Evolutionary conservation across 228 moss, liverwort and hornwort genomes (phyloP), one percentile per base, ranked within the genome.

Genomic region (Sphagnum fallax): DNA sequence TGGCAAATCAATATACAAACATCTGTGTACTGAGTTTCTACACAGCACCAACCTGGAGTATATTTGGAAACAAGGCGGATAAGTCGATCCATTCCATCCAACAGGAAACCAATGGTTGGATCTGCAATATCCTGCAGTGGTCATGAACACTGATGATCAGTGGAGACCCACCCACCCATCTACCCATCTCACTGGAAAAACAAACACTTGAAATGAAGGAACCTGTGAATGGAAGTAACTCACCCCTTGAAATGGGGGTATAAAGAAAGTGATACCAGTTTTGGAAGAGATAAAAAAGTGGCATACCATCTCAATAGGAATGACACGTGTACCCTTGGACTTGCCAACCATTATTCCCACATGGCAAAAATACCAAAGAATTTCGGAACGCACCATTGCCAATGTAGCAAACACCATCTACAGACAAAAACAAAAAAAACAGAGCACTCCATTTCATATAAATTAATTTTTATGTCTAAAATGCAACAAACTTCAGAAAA

Each of bases 321-420:
- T 84, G 60, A 89, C 80, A 65, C 98, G 94, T 65, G 76, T 84
- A 15, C 87, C 94, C 79, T 89, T 89, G 4, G 88, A 69, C 79
- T 92, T 93, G 14, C 94, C 93, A 65, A 98, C 91, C 53, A 87
- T 87, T 72, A 98, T 90, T 65, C 92, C 91, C 10, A 94, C 94
- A 72, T 98, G 98, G 78, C 94, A 87, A 51, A 98, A 98, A 82
- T 87, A 98, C 98, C 94, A 94, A 5, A 94, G 66, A 51, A 98
- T 89, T 79, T 98, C 98, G 9, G 98, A 92, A 57, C 94, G 93
- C 67, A 90, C 90, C 94, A 98, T 94, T 52, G 94, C 94, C 74
- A 98, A 77, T 55, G 92, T 89, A 67, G 94, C 90, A 78, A 98
- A 92, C 48, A 98, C 94, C 98, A 98, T 98, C 93, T 93, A 86